These are phyloP conservation scores for Claviceps purpurea DNA, from an alignment of 2,329 filamentous ascomycete species.

Conservation along the genomic window DNA sequence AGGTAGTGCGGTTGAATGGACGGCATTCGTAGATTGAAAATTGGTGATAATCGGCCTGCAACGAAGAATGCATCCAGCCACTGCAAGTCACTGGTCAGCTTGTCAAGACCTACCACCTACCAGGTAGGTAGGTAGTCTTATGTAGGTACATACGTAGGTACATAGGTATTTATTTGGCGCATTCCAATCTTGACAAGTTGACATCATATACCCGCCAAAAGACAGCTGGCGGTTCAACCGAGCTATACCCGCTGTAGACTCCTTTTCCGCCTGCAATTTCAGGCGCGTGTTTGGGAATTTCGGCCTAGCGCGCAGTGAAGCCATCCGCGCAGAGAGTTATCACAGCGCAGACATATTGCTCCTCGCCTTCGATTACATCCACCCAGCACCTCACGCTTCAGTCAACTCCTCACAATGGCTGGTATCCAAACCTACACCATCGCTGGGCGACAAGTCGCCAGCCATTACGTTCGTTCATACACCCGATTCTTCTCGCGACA, in stretches of 20 bases:
- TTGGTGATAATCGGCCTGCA: too few species aligned
- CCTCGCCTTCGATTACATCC: neutral
- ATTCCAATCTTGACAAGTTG: too few species aligned
- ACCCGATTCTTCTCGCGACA: slow-evolving; percentile 4
- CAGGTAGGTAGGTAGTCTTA: too few species aligned
- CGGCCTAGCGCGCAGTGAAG: slow-evolving; percentile 11
- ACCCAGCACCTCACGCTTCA: slow-evolving; percentile 11
- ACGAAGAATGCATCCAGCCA: too few species aligned
- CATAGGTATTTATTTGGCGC: too few species aligned
- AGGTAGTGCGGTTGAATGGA: neutral
- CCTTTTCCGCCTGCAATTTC: slow-evolving; percentile 18
- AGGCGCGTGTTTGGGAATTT: slow-evolving; percentile 14
- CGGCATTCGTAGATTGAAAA: neutral
- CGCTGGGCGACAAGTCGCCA: slow-evolving; percentile 45
- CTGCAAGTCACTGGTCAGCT: too few species aligned
- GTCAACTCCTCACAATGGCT: slow-evolving; percentile 21
- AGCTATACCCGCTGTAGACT: slow-evolving; percentile 15
- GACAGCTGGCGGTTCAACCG: slow-evolving; percentile 10
- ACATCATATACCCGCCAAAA: neutral
- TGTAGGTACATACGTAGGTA: too few species aligned
- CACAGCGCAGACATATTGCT: slow-evolving; percentile 5
- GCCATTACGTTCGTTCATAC: slow-evolving; percentile 41
- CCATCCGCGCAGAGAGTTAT: slow-evolving; percentile 14
- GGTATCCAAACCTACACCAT: slow-evolving; percentile 35
- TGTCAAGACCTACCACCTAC: too few species aligned